These are phyloP conservation scores for Verbena officinalis DNA, from an alignment of 257 asterid species.

Conservation along the genomic window DNA sequence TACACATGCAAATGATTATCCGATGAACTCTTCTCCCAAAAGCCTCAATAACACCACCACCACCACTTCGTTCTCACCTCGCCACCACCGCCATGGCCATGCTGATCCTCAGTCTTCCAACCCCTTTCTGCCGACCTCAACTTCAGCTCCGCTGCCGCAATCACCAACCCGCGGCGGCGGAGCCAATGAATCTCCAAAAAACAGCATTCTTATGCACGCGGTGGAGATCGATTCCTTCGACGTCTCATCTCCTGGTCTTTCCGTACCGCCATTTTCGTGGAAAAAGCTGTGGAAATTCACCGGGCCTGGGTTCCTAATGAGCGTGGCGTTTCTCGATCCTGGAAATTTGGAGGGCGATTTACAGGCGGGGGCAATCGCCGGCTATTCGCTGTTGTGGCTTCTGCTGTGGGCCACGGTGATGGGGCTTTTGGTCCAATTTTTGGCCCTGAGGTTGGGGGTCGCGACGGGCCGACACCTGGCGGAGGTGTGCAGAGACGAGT, in stretches of 20 bases:
- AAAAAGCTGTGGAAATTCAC: constrained; percentile 73
- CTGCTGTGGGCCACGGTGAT: constrained; percentile 68
- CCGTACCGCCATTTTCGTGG: constrained; percentile 69
- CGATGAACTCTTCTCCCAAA: constrained; percentile 41
- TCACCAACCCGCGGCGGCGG: background rate
- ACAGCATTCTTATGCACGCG: constrained; percentile 36
- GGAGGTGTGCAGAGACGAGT: constrained; percentile 72
- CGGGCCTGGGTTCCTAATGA: constrained; percentile 79
- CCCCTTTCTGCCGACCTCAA: constrained; percentile 37
- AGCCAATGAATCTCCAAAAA: constrained; percentile 27
- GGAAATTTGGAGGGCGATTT: constrained; percentile 80
- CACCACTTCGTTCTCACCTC: constrained; percentile 30
- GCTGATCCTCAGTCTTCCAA: constrained; percentile 33
- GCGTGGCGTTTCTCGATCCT: constrained; percentile 81
- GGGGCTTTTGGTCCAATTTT: constrained; percentile 67
- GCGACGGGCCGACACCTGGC: constrained; percentile 79
- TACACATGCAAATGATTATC: constrained; percentile 34
- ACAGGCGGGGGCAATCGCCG: constrained; percentile 74
- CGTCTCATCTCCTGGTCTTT: constrained; percentile 27
- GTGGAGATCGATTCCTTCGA: constrained; percentile 46
- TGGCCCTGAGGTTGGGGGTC: constrained; percentile 66
- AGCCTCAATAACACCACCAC: constrained; percentile 17
- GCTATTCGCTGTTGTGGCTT: constrained; percentile 67
- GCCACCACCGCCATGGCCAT: constrained; percentile 43
- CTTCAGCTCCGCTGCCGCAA: constrained; percentile 21